Evolutionary conservation across 352 stramenopile genomes (phyloP), one percentile per base, ranked within the genome.

Genomic region (Globisporangium abappressorium): DNA sequence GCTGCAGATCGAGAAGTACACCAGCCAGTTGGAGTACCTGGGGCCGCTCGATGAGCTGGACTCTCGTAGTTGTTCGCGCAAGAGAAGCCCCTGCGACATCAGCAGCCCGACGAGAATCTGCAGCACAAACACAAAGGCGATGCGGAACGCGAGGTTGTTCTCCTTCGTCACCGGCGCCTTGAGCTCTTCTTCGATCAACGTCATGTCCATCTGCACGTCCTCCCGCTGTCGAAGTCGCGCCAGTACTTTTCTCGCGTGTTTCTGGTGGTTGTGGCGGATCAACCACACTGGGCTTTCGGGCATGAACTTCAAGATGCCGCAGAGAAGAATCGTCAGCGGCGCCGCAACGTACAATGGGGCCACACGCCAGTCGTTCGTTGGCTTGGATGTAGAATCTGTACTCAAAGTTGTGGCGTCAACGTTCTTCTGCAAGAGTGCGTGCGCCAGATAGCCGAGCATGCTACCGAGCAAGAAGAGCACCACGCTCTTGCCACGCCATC

Each of bases 281-380:
- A 90, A 72, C 88, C 88, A 96, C 61, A 94, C 82, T 0, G 88
- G 88, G 36, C 84, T 93, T 64, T 96, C 85, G 2, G 88, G 88
- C 26, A 94, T 80, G 54, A 90, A 93, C 65, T 82, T 81, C 46
- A 92, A 57, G 34, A 84, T 73, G 0, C 68, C 72, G 20, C 84
- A 75, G 49, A 94, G 82, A 0, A 83, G 70, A 3, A 91, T 12
- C n/a, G 92, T 79, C 22, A 91, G 64, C 22, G 79, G 85, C 22
- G 80, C 72, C 3, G 79, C 76, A 1, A 90, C 82, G 53, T 91
- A 88, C 33, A 95, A 62, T 2, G 86, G 78, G 34, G 90, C 72
- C 15, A 83, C 61, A 0, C 84, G 81, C 87, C 87, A 95, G 61
- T 80, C 78, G 47, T 92, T 61, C 14, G 18, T 64, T 70, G 7